Base-by-base conservation (phyloP, 192 early-diverging fungal genomes). In the Physocladia obscura region DNA sequence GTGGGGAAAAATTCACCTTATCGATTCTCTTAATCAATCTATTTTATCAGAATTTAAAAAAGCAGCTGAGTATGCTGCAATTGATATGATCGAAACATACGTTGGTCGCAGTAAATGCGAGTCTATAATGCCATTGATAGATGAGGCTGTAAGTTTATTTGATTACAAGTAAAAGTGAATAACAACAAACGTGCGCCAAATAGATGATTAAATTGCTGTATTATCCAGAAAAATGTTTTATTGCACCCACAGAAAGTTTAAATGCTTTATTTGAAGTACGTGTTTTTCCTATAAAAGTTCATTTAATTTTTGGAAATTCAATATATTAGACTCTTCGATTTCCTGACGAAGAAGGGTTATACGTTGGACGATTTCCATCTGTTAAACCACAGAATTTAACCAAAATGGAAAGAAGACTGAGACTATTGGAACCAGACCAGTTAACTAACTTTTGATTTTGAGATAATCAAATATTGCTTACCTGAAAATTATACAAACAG, bases 321-420 rank as follows among this genome's bases (percentile, higher is more conserved):
- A 36, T 15, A 35, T 22, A 27, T 8, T 6, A 73, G 71, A 44
- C 27, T 49, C 48, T 61, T n/a, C 39, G 71, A 49, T 65, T 54
- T 65, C 62, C 62, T 13, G 71, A 64, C 48, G 24, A 63, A 40
- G 71, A 73, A 58, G 71, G 71, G 3, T 57, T 73, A 13, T 73
- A 73, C 40, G 71, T 73, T 44, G 71, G 71, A 5, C 27, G 39
- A 35, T 44, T 37, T 34, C 71, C 71, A 13, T n/a, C 32, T 4
- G 62, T 73, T 11, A 65, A 63, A n/a, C 4, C 61, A 27, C 11
- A 26, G 29, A 73, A 73, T 44, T 35, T 73, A 27, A 54, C 61
- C 4, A 73, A 73, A 50, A 51, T 73, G 50, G 71, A 73, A 37
- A 13, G 71, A 49, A 30, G 71, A 17, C 40, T 73, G 17, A 48